Evolutionary conservation across 2,329 filamentous ascomycete genomes (phyloP).

Genomic region (Lachnellula occidentalis): DNA sequence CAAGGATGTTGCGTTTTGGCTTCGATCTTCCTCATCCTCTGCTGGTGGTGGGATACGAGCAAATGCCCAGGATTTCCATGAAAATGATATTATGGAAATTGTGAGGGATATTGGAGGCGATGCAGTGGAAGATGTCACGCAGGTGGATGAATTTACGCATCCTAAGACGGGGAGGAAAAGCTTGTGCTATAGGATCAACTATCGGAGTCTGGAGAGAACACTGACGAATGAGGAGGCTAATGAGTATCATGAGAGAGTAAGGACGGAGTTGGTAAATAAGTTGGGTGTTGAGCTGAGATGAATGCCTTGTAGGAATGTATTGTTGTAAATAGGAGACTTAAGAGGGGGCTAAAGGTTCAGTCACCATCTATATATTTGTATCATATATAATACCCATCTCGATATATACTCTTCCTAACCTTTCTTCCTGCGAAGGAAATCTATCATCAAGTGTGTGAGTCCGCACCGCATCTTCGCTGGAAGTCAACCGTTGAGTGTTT

Average conservation of each 20-base stretch:
- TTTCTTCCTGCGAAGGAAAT: too few relatives aligned
- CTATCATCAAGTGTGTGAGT: too few relatives aligned
- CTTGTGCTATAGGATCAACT: slow-evolving; percentile 89
- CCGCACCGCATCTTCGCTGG: too few relatives aligned
- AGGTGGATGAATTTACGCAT: slow-evolving; percentile 84
- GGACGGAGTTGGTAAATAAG: slow-evolving; percentile 57
- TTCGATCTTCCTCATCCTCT: slow-evolving; percentile 44
- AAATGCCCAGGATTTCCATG: slow-evolving; percentile 61
- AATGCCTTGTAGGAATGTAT: neutral
- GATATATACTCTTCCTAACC: too few relatives aligned
- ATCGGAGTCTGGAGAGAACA: slow-evolving; percentile 86
- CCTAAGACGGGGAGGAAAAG: slow-evolving; percentile 79
- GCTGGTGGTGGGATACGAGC: slow-evolving; percentile 41
- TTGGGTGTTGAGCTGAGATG: slow-evolving; percentile 76
- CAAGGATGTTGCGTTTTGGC: slow-evolving; percentile 94
- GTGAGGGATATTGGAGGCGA: slow-evolving; percentile 79
- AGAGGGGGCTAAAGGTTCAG: neutral
- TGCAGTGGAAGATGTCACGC: slow-evolving; percentile 76
- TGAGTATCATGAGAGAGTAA: slow-evolving; percentile 64
- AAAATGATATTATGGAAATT: slow-evolving; percentile 97
- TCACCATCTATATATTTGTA: too few relatives aligned
- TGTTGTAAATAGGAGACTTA: neutral
- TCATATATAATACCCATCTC: too few relatives aligned
- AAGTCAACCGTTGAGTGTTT: too few relatives aligned
- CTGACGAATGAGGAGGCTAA: slow-evolving; percentile 81